Percentiles rank a stretch among this genome's conserved stretches.
Evolutionary conservation across 331 rosid species (phyloP).

Genomic region (Spiraea crenata): DNA sequence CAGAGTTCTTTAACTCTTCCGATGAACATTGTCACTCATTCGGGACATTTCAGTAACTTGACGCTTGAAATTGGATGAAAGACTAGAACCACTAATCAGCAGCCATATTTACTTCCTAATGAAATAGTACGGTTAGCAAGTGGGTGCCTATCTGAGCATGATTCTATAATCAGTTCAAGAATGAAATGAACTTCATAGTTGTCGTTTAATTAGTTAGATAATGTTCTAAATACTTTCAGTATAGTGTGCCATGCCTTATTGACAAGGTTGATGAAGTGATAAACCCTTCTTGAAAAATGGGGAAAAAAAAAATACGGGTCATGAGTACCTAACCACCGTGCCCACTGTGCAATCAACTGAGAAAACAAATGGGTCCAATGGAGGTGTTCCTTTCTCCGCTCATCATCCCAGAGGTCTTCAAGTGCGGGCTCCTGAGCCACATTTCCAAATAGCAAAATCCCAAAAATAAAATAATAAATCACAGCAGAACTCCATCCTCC

Average conservation of each 20-base stretch:
- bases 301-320: neutral
- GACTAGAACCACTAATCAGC: neutral
- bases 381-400: slow-evolving; percentile 59
- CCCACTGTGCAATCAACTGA: slow-evolving; percentile 81
- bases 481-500: neutral
- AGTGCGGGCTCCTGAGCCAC: slow-evolving; percentile 34
- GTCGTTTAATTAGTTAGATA: neutral
- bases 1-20: neutral
- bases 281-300: neutral
- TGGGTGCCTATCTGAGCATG: neutral
- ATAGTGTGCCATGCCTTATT: neutral
- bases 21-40: neutral
- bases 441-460: neutral
- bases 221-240: neutral
- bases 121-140: neutral
- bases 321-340: slow-evolving; percentile 77
- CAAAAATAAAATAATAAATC: neutral
- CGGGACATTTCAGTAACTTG: neutral
- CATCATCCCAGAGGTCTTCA: slow-evolving; percentile 79
- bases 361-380: slow-evolving; percentile 88
- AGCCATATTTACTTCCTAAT: neutral
- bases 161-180: neutral
- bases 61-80: neutral
- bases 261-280: neutral
- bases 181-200: neutral